Base-by-base conservation (phyloP, 1,284 basidiomycete genomes). In the Ceratobasidium theobromae region DNA sequence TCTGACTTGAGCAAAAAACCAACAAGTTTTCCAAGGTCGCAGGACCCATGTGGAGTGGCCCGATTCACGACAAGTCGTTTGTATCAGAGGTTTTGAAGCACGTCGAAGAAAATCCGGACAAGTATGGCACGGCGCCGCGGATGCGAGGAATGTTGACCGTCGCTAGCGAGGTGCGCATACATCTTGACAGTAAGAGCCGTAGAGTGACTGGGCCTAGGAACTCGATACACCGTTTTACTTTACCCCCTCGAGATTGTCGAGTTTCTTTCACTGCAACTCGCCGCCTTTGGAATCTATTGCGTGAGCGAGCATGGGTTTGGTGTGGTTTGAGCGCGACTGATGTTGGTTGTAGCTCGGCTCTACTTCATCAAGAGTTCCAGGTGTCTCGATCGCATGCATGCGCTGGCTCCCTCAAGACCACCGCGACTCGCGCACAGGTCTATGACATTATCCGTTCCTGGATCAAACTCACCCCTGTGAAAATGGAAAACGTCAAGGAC, bases 91-190 rank as follows among this genome's bases (percentile, higher is more conserved):
- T 96, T 6, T 78, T 98, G n/a, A 78, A 83, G 27, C 89, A 93
- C 71, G 79, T 97, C 6, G 84, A 90, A 69, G 76, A 73, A 14
- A 83, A 86, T 68, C 73, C 81, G 66, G 78, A 79, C 32, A 82
- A 80, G 55, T 97, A 96, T 74, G 87, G 87, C 23, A 99, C 97
- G 0, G 81, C 84, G 27, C 72, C 84, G 0, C 82, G 97, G 53
- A 98, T 99, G 86, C 89, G 89, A 75, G 96, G 97, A 1, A 99
- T 99, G 97, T 80, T 98, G 52, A 88, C 87, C 3, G 82, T 96
- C 0, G 95, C 95, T 0, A 85, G 87, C 72, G 88, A 95, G 78
- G 95, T 93, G 55, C 60, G 83, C 75, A 23, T 65, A 25, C 45
- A 45, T 23, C 48, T 28, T 40, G 41, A 21, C 6, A 14, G 8